Evolutionary conservation across 106 monocot genomes (phyloP), one percentile per base, ranked within the genome.

Genomic region (Agapanthus africanus): DNA sequence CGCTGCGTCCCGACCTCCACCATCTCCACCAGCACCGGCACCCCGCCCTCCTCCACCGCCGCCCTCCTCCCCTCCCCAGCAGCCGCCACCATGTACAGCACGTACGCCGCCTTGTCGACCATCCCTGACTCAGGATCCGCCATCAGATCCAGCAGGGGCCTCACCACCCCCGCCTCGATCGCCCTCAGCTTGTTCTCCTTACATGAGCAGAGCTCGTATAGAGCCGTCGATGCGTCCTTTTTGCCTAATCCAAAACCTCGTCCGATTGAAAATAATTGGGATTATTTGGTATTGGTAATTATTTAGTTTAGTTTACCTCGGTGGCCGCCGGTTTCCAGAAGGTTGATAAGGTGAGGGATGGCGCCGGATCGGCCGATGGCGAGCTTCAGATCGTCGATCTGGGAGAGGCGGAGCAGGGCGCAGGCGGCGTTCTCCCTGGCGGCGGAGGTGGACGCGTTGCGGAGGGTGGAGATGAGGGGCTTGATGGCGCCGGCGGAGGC

Each of bases 151-250:
- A 94, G 79, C 68, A 94, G 76, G 11, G 80, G 79, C 65, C 74
- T 63, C 47, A 90, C 72, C 16, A 77, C 46, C 34, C 94, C 94
- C 4, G 82, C 84, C 70, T 82, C 40, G 36, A 94, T 80, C 26
- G 94, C 90, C 30, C 84, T 59, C 37, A 65, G 15, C 79, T 85
- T 84, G 76, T 94, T 90, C 54, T 90, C 87, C 67, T 74, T 74
- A 26, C 68, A 35, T 35, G 71, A 50, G 57, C 79, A 91, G 36
- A 95, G 77, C 8, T 79, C 27, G 85, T 79, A 95, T 7, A 95
- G 83, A 10, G 91, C 87, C 22, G 91, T 84, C 7, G 85, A 67
- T 5, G 95, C 95, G 78, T 95, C 95, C 79, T 95, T 91, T 81
- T 88, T 85, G 57, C 83, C 95, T n/a, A n/a, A n/a, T n/a, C n/a